Percentiles rank a stretch among this genome's conserved stretches.
These are phyloP conservation scores for Polyporus tsugae DNA, from an alignment of 1,284 basidiomycete genomes.

Conservation along the genomic window DNA sequence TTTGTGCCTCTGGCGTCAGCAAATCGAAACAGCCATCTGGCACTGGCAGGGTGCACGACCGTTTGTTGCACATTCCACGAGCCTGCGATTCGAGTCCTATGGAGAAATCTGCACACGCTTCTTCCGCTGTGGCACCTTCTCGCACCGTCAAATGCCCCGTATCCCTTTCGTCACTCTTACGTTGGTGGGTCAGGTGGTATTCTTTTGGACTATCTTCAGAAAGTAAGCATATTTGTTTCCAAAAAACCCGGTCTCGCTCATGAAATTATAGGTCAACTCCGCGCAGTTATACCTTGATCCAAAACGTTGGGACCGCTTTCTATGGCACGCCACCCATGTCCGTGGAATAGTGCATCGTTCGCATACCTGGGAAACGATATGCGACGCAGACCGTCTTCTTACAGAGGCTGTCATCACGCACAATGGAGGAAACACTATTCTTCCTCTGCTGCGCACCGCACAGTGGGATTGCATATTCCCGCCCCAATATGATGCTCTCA, in stretches of 20 bases:
- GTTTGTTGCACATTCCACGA: constrained; percentile 3
- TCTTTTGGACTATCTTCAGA: too few relatives aligned
- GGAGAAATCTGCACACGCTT: neutral
- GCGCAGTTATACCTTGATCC: neutral
- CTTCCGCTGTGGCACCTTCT: constrained; percentile 9
- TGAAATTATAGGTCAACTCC: neutral
- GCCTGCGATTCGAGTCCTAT: neutral
- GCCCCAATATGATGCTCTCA: neutral
- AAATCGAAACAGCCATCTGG: neutral
- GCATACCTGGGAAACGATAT: neutral
- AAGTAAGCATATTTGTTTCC: too few relatives aligned
- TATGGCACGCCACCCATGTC: neutral
- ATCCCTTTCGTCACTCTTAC: neutral
- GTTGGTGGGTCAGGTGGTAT: neutral
- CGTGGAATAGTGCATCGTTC: neutral
- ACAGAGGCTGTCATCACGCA: neutral
- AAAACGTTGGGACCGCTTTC: neutral
- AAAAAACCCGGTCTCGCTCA: neutral
- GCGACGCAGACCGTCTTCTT: neutral
- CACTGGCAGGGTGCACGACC: neutral
- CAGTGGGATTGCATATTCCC: neutral
- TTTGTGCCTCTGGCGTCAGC: neutral
- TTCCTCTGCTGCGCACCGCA: neutral
- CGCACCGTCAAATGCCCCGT: neutral
- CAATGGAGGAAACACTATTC: neutral